phyloP scores from a whole-genome alignment of 768 basidiomycete species.

The Tephrocybe sp. region DNA sequence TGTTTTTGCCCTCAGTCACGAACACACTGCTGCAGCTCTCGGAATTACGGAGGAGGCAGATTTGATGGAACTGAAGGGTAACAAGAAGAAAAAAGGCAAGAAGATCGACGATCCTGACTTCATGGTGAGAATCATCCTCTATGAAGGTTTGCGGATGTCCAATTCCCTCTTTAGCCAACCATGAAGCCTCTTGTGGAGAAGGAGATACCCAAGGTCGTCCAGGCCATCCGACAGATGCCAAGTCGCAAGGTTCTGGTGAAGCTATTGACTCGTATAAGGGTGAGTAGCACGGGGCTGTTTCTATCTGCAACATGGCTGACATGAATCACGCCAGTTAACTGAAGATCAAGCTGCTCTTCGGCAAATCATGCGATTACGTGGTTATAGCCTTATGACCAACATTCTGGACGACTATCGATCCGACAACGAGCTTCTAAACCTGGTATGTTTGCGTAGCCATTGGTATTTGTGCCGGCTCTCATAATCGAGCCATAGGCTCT shows the following conservation, averaged over 20 bases:
- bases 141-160: too few species aligned
- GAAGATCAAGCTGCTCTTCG: constrained; percentile 74
- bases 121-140: constrained; percentile 47
- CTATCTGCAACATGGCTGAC: background rate
- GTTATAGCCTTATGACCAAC: constrained; percentile 89
- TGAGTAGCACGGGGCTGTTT: constrained; percentile 24
- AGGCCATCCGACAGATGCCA: constrained; percentile 85
- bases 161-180: constrained; percentile 50
- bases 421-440: constrained; percentile 67
- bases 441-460: constrained; percentile 45
- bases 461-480: background rate
- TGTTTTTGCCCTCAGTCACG: background rate
- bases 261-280: constrained; percentile 82
- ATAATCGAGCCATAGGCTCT: constrained; percentile 43
- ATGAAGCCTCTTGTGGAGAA: constrained; percentile 71
- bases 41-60: constrained; percentile 94
- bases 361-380: constrained; percentile 88
- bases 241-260: constrained; percentile 81
- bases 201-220: constrained; percentile 89
- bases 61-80: constrained; percentile 80
- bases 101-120: constrained; percentile 92
- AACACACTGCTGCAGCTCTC: constrained; percentile 56
- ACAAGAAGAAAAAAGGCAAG: constrained; percentile 88
- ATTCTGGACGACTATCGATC: constrained; percentile 72
- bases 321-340: constrained; percentile 61